phyloP scores from a whole-genome alignment of 192 early-diverging fungal genomes.

The Geranomyces michiganensis region DNA sequence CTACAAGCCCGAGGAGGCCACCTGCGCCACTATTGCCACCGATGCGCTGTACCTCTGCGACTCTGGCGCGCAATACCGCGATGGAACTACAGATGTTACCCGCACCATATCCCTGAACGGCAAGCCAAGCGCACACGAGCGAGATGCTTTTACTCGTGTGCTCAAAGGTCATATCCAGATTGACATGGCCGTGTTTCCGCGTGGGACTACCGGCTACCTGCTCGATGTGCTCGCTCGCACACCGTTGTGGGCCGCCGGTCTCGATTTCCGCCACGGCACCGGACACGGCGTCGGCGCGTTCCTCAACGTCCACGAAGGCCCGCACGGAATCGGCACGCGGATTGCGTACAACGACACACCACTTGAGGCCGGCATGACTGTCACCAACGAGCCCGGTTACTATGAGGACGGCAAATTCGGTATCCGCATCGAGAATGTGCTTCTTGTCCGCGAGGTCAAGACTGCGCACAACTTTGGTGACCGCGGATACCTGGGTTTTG shows the following conservation, averaged over 20 bases:
- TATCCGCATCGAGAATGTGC: slow-evolving; percentile 95
- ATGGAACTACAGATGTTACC: slow-evolving; percentile 98
- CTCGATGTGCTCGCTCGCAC: slow-evolving; percentile 86
- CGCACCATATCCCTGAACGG: slow-evolving; percentile 89
- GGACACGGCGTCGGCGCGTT: slow-evolving; percentile 97
- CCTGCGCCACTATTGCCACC: slow-evolving; percentile 73
- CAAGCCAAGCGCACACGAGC: slow-evolving; percentile 77
- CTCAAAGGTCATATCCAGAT: slow-evolving; percentile 97
- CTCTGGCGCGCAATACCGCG: slow-evolving; percentile 93
- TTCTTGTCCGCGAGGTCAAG: slow-evolving; percentile 73
- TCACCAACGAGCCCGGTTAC: slow-evolving; percentile 97
- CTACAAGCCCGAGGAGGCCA: slow-evolving; percentile 86
- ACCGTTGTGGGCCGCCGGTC: slow-evolving; percentile 87
- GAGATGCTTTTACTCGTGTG: slow-evolving; percentile 94
- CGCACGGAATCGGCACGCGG: slow-evolving; percentile 89
- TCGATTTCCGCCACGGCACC: slow-evolving; percentile 97
- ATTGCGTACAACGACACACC: slow-evolving; percentile 73
- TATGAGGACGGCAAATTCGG: slow-evolving; percentile 97
- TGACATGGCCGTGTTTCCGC: slow-evolving; percentile 86
- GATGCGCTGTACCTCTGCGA: slow-evolving; percentile 90
- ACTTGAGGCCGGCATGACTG: slow-evolving; percentile 88
- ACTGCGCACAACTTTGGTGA: slow-evolving; percentile 86
- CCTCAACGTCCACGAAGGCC: slow-evolving; percentile 93
- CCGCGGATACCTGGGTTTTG: slow-evolving; percentile 78
- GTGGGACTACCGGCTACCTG: slow-evolving; percentile 71